phyloP scores from a whole-genome alignment of 2,329 filamentous ascomycete genomes.

The Arthroderma sp. region DNA sequence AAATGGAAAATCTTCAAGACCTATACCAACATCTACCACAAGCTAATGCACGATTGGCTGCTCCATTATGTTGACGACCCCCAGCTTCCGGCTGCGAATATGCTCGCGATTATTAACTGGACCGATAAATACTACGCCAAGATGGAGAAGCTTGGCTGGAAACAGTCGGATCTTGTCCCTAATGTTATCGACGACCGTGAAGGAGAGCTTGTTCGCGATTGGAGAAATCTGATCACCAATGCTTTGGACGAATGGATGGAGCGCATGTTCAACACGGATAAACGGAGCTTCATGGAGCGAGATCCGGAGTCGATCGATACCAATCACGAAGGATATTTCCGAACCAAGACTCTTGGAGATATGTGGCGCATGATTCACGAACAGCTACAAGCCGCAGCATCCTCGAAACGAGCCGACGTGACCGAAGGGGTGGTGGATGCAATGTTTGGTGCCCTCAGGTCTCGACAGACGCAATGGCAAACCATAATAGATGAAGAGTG shows the following conservation, averaged over 20 bases:
- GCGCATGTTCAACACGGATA: slow-evolving; percentile 72
- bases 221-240: slow-evolving; percentile 86
- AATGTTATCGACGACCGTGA: slow-evolving; percentile 86
- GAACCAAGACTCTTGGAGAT: slow-evolving; percentile 81
- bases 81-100: slow-evolving; percentile 70
- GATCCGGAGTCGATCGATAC: slow-evolving; percentile 69
- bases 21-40: slow-evolving; percentile 83
- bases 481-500: slow-evolving; percentile 78
- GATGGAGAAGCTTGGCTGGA: slow-evolving; percentile 79
- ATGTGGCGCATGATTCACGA: slow-evolving; percentile 97
- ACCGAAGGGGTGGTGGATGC: slow-evolving; percentile 90
- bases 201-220: slow-evolving; percentile 80
- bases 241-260: slow-evolving; percentile 97
- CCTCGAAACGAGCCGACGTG: slow-evolving; percentile 76
- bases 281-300: slow-evolving; percentile 65
- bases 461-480: slow-evolving; percentile 76
- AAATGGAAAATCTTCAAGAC: slow-evolving; percentile 93
- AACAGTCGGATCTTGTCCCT: slow-evolving; percentile 60
- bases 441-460: slow-evolving; percentile 79
- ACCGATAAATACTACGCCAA: slow-evolving; percentile 92
- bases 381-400: slow-evolving; percentile 72
- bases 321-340: slow-evolving; percentile 80
- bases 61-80: slow-evolving; percentile 70
- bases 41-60: slow-evolving; percentile 89
- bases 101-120: slow-evolving; percentile 87